Evolutionary conservation across 2,329 filamentous ascomycete species (phyloP).

Genomic region (Hypoxylon sp.): DNA sequence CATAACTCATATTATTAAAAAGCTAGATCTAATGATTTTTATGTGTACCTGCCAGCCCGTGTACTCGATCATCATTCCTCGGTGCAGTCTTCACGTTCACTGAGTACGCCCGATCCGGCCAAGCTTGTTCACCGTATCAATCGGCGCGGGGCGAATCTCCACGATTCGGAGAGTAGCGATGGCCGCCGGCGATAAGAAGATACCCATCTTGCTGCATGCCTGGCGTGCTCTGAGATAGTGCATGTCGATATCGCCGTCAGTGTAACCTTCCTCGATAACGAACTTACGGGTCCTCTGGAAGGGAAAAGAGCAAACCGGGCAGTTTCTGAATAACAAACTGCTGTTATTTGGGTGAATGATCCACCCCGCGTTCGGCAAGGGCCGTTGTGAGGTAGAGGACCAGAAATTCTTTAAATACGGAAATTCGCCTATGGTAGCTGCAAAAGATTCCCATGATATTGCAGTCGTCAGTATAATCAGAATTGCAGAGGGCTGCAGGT

Average conservation of each 20-base stretch:
- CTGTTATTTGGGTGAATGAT: background rate
- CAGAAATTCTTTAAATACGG: background rate
- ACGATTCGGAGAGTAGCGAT: background rate
- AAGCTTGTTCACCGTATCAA: slow-evolving; percentile 16
- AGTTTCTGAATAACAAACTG: background rate
- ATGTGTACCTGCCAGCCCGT: too few species aligned
- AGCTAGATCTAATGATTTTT: too few species aligned
- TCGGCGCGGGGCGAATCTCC: slow-evolving; percentile 19
- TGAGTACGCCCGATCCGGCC: slow-evolving; percentile 1
- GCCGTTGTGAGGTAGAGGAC: background rate
- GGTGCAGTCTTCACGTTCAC: slow-evolving; percentile 2
- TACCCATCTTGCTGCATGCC: slow-evolving; percentile 3
- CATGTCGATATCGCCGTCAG: slow-evolving; percentile 26
- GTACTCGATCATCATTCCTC: background rate
- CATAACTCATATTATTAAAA: background rate
- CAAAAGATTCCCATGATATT: background rate
- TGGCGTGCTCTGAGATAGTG: slow-evolving; percentile 22
- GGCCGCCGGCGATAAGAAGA: slow-evolving; percentile 16
- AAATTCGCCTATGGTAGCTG: background rate
- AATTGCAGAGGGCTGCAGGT: background rate
- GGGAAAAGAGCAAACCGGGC: background rate
- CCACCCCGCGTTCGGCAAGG: slow-evolving; percentile 16
- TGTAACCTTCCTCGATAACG: slow-evolving; percentile 30
- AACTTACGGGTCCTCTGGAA: slow-evolving; percentile 1
- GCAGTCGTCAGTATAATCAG: background rate